Base-by-base conservation (phyloP, 1,284 basidiomycete genomes). In the Anthracocystis setariae region DNA sequence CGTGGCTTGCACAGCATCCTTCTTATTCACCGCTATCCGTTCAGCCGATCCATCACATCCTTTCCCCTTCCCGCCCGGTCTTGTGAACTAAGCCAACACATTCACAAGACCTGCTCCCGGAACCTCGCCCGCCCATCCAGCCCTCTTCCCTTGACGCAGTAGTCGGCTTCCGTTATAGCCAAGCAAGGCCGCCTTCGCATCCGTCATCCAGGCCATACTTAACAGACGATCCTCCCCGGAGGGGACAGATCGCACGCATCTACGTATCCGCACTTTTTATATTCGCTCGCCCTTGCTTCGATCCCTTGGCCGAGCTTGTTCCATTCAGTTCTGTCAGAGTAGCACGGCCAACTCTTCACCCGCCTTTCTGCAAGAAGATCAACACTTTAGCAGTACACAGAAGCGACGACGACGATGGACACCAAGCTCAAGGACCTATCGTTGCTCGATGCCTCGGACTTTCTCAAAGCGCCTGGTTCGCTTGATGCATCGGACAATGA, bases 401-500 rank as follows among this genome's bases (percentile, higher is more conserved):
- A 42, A 33, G 18, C 45, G 42, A 55, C 42, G 42, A 46, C 46
- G 27, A 50, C 20, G 18, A 70, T 70, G 67, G 57, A 73, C 20
- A 65, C 73, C 38, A 69, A 71, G 61, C 70, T 82, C 38, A 73
- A 64, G 17, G 55, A 78, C 46, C 33, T 51, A 1, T 52, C 57
- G 21, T 65, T 82, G 43, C 42, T 82, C 23, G 50, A 64, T n/a
- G 51, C 42, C 18, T 54, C 77, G 29, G 66, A 73, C 13, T 80
- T 76, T 52, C 64, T 82, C 70, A 74, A 79, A 46, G 78, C 74
- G 17, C 52, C 63, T 8, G 44, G 25, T 17, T 59, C 33, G 70
- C 49, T 56, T 15, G 48, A 66, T 13, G 60, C 79, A 9, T 45
- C 51, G 24, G 55, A 46, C 48, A 72, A 71, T 21, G 67, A 70